Percentiles rank a stretch among this genome's conserved stretches.
Conservation (phyloP, 805 yeast genomes). For the Ogataea trehaloabstinens region DNA sequence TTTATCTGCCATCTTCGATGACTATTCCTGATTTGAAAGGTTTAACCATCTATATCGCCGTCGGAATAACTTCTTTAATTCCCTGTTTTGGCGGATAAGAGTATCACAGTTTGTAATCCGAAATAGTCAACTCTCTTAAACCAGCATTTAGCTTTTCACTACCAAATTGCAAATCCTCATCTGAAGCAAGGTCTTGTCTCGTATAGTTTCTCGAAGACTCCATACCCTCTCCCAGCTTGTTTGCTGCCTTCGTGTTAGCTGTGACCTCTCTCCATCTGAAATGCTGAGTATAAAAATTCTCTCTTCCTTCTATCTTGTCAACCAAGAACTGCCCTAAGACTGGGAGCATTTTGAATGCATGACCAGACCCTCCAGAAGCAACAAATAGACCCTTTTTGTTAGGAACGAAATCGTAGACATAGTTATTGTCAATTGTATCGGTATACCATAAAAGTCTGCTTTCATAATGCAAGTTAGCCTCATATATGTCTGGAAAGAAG, state of each 20-base stretch:
- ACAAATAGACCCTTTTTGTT: slow-evolving; percentile 22
- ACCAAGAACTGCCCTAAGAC: slow-evolving; percentile 28
- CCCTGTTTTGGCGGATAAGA: not conserved
- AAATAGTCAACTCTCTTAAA: not conserved
- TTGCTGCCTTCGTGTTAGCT: slow-evolving; percentile 19
- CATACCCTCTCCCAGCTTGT: slow-evolving; percentile 21
- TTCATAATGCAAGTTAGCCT: slow-evolving; percentile 16
- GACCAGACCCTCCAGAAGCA: slow-evolving; percentile 32
- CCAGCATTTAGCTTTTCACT: not conserved
- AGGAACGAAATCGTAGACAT: slow-evolving; percentile 29
- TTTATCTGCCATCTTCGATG: slow-evolving; percentile 1
- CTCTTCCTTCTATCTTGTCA: slow-evolving; percentile 29
- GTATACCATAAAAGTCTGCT: slow-evolving; percentile 27
- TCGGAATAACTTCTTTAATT: not conserved
- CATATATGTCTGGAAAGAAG: slow-evolving; percentile 24
- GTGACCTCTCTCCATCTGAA: slow-evolving; percentile 32
- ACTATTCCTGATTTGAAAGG: slow-evolving; percentile 1
- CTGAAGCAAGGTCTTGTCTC: slow-evolving; percentile 11
- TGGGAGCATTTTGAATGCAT: slow-evolving; percentile 32
- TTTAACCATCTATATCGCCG: not conserved
- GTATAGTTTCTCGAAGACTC: slow-evolving; percentile 8
- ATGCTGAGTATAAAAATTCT: slow-evolving; percentile 22
- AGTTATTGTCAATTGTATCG: slow-evolving; percentile 29
- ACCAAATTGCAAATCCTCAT: slow-evolving; percentile 9
- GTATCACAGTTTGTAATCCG: slow-evolving; percentile 1